Evolutionary conservation across 2,329 filamentous ascomycete species (phyloP), one percentile per base, ranked within the genome.

Genomic region (Epichloe scottii): DNA sequence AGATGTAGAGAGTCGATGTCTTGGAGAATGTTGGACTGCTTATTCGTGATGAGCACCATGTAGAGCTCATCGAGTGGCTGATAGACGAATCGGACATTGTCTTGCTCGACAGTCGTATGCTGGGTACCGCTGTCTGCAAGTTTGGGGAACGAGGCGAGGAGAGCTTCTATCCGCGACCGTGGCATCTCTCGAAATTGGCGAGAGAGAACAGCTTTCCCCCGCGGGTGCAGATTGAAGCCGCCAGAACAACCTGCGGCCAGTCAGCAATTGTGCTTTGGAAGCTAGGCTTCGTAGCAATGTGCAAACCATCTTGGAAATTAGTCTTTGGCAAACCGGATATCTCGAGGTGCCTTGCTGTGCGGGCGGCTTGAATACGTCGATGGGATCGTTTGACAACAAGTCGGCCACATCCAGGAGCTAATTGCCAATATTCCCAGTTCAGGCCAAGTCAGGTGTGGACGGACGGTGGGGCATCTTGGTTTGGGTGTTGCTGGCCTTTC

Each of bases 21-120:
- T 73, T 98, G 93, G 48, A 98, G 79, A 60, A 98, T 98, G 72
- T 98, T 98, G 69, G 91, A 97, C 76, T 97, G 93, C 62, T 89
- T 87, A 77, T 98, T 98, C 69, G 94, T 98, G 71, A 98, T 97
- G 64, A 98, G 82, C 58, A 98, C 91, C 82, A 98, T 97, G 79
- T 98, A 98, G 57, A 98, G 84, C 75, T 98, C 94, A 72, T 98
- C 94, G 57, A 98, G 79, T 54, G 93, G 94, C 69, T 98, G 93
- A 76, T 98, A 98, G 53, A 98, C 93, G 67, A 96, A 98, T 73
- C 93, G 91, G 64, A 98, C 93, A 74, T 95, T 97, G 75, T 98
- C 94, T 72, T 97, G 90, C 72, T 98, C 93, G 62, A 97, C 90
- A 5, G 88, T 98, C 30, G 93, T 98, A 71, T 98, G 93, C 71